Evolutionary conservation across 208 protist species (phyloP), one percentile per base, ranked within the genome.

Genomic region (Trypanosoma brucei): DNA sequence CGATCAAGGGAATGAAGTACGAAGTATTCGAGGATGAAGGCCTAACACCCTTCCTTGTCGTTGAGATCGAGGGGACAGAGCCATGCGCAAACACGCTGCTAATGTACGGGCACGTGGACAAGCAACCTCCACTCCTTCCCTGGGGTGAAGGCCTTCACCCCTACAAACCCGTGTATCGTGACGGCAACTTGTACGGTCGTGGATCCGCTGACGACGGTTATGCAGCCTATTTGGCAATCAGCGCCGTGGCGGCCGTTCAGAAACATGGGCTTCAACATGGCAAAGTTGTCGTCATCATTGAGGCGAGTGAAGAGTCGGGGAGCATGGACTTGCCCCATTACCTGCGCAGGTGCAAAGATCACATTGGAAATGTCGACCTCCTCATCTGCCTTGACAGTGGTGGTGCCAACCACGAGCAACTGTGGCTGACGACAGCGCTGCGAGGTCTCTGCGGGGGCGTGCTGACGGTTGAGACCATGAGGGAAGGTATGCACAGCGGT

Each of bases 31-130:
- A 84, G 39, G 83, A 85, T 39, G 59, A 79, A 40, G 88, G 84
- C 52, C 74, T 71, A 40, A 96, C 91, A 14, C 91, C 91, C 14
- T 90, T 97, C 52, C 69, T 97, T 5, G 63, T 95, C 40, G 59
- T 94, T 35, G 86, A 96, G 53, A 78, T 97, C 61, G 71, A 60
- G 9, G 84, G 76, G 9, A 91, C 84, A 14, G 64, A 66, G 39
- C 66, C 79, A 22, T 88, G 73, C 5, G 55, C 68, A 40, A 79
- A 84, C 52, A 90, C 84, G 36, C 80, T 97, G 40, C 77, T 98
- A 13, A 86, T 98, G 70, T 98, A 98, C 76, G 96, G 96, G 39
- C 96, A 98, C 70, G 91, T 98, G 83, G 97, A 98, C 69, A 98
- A 98, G 78, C 95, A 98, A 86, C 97, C 97, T 34, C 96, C 96